Conservation (phyloP, 2,329 filamentous ascomycete genomes). For the Pseudopyrenochaeta lycopersici region DNA sequence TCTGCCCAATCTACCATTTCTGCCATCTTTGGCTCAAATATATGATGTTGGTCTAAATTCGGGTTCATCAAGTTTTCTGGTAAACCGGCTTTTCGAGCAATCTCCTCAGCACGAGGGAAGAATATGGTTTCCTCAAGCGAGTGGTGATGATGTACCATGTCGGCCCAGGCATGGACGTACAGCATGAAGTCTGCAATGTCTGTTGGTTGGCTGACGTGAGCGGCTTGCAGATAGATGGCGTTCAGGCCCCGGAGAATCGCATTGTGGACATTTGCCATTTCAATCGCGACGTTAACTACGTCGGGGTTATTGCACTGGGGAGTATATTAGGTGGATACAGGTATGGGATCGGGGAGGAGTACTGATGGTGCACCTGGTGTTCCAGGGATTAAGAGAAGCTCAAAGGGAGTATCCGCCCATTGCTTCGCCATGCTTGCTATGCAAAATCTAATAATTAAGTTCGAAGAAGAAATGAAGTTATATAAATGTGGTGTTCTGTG, state of each 20-base stretch:
- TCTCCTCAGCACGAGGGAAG: constrained; percentile 48
- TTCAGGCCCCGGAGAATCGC: constrained; percentile 49
- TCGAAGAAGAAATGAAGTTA: too few species aligned
- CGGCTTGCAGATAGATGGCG: constrained; percentile 46
- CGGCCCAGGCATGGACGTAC: constrained; percentile 44
- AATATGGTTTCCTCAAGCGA: constrained; percentile 44
- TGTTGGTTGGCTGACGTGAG: constrained; percentile 22
- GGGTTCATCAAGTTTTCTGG: constrained; percentile 36
- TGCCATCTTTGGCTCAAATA: constrained; percentile 42
- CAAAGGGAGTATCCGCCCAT: neutral
- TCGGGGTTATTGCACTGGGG: neutral
- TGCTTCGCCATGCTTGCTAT: neutral
- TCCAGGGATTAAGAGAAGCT: neutral
- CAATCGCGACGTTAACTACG: constrained; percentile 20
- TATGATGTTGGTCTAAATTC: constrained; percentile 46
- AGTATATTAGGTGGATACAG: neutral
- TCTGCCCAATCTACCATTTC: constrained; percentile 33
- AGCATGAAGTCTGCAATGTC: constrained; percentile 39
- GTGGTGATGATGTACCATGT: constrained; percentile 50
- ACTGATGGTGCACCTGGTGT: neutral
- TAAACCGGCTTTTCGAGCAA: constrained; percentile 31
- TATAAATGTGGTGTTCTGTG: too few species aligned
- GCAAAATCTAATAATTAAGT: too few species aligned
- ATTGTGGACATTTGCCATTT: constrained; percentile 50
- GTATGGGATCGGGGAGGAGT: neutral